These are phyloP conservation scores for Talaromyces sp. DNA, from an alignment of 2,329 filamentous ascomycete genomes.

Conservation along the genomic window DNA sequence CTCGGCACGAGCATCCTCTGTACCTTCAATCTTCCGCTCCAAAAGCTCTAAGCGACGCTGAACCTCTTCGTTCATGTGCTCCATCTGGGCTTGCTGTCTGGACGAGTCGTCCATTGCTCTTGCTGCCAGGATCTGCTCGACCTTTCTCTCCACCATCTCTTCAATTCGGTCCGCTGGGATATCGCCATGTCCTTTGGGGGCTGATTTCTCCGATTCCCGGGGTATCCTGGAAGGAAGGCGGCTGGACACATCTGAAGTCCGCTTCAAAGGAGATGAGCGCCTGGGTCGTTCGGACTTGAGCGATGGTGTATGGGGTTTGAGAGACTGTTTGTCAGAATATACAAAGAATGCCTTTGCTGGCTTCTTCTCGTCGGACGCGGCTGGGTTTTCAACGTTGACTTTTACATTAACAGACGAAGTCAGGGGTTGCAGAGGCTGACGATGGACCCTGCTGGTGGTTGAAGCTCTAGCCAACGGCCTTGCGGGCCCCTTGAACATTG, in stretches of 20 bases:
- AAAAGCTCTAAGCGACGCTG: constrained; percentile 76
- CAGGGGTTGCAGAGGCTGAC: constrained; percentile 76
- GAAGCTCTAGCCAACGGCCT: constrained; percentile 43
- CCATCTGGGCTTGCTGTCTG: constrained; percentile 35
- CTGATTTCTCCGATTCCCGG: constrained; percentile 21
- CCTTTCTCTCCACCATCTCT: constrained; percentile 85
- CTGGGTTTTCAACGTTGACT: constrained; percentile 51
- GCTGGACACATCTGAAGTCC: constrained; percentile 27
- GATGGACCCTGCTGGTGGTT: constrained; percentile 42
- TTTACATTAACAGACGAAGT: constrained; percentile 71
- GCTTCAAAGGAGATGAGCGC: constrained; percentile 37
- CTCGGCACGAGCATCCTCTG: constrained; percentile 71
- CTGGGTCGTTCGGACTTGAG: constrained; percentile 40
- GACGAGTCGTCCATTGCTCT: constrained; percentile 56
- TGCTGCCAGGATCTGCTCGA: constrained; percentile 82
- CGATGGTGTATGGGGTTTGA: constrained; percentile 40
- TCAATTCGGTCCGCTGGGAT: constrained; percentile 73
- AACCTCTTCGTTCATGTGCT: constrained; percentile 67
- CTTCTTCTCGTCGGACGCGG: constrained; percentile 57
- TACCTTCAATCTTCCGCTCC: constrained; percentile 76
- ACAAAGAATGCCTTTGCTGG: constrained; percentile 81
- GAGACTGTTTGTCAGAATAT: constrained; percentile 63
- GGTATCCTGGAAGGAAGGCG: constrained; percentile 47
- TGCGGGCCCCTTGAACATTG: constrained; percentile 74
- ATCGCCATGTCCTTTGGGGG: constrained; percentile 41